Conservation (phyloP, 129 eudicot species). For the Artemisia argyi region DNA sequence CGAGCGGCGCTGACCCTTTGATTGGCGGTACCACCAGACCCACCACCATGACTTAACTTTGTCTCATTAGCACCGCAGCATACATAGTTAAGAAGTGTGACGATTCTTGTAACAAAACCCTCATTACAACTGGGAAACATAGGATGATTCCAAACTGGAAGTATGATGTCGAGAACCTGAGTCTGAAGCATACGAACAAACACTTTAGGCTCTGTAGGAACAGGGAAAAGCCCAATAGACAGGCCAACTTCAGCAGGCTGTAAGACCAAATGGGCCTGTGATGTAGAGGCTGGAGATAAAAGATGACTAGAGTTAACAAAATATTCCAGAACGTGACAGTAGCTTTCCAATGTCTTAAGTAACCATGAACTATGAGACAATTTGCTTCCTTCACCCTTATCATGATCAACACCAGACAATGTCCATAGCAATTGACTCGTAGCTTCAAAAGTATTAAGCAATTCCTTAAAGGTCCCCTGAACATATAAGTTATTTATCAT, state of each 20-base stretch:
- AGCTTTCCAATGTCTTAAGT: conserved; percentile 55
- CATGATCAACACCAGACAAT: conserved; percentile 32
- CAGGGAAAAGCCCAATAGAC: conserved; percentile 40
- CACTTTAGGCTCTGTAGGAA: conserved; percentile 67
- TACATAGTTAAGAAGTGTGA: conserved; percentile 50
- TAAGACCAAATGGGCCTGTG: conserved; percentile 62
- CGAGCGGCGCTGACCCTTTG: not conserved
- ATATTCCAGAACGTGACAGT: conserved; percentile 58
- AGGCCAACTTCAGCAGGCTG: conserved; percentile 76
- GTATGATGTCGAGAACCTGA: conserved; percentile 68
- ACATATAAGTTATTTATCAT: conserved; percentile 71
- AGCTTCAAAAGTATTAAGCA: conserved; percentile 76
- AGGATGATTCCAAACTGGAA: conserved; percentile 77
- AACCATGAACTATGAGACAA: conserved; percentile 39
- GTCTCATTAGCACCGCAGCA: conserved; percentile 55
- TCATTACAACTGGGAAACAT: conserved; percentile 56
- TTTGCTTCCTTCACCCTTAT: no score
- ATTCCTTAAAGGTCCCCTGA: conserved; percentile 64
- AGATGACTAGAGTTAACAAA: conserved; percentile 56
- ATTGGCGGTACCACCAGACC: not conserved
- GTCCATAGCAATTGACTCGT: conserved; percentile 80
- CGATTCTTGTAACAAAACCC: conserved; percentile 41
- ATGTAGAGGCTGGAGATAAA: conserved; percentile 37
- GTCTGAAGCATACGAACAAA: conserved; percentile 73
- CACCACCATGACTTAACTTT: not conserved